Percentiles rank a stretch among this genome's conserved stretches.
These are phyloP conservation scores for Amanita pseudoporphyria DNA, from an alignment of 768 basidiomycete species.

Conservation along the genomic window DNA sequence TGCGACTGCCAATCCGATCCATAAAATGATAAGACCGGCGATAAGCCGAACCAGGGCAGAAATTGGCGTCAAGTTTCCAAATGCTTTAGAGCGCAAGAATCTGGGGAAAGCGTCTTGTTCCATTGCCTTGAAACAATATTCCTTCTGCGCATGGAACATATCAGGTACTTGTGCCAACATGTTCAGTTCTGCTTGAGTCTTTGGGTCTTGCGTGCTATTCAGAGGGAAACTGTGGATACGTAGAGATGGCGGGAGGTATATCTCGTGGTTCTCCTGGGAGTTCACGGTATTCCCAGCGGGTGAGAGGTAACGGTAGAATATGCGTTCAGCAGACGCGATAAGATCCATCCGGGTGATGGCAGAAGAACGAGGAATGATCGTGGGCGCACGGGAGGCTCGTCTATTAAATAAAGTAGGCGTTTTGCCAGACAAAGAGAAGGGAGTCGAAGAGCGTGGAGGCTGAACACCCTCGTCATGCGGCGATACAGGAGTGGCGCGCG, in stretches of 20 bases:
- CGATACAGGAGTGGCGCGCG: constrained; percentile 42
- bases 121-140: constrained; percentile 94
- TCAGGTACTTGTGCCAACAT: constrained; percentile 89
- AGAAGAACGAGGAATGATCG: constrained; percentile 84
- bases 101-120: constrained; percentile 92
- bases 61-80: constrained; percentile 91
- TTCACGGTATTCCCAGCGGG: constrained; percentile 68
- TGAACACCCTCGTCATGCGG: constrained; percentile 26
- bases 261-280: constrained; percentile 89
- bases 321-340: constrained; percentile 90
- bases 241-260: constrained; percentile 90
- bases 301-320: constrained; percentile 90
- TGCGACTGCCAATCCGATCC: constrained; percentile 88
- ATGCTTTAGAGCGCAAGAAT: constrained; percentile 95
- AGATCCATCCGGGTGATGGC: constrained; percentile 88
- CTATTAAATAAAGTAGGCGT: constrained; percentile 72
- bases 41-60: constrained; percentile 82
- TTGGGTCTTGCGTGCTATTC: constrained; percentile 63
- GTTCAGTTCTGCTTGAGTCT: constrained; percentile 53
- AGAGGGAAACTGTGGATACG: constrained; percentile 89
- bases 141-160: constrained; percentile 95
- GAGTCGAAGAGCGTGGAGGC: constrained; percentile 60
- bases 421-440: constrained; percentile 67
- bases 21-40: constrained; percentile 75
- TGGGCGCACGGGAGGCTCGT: constrained; percentile 84